Evolutionary conservation across 352 stramenopile species (phyloP), one percentile per base, ranked within the genome.

Genomic region (Globisporangium ultimum): DNA sequence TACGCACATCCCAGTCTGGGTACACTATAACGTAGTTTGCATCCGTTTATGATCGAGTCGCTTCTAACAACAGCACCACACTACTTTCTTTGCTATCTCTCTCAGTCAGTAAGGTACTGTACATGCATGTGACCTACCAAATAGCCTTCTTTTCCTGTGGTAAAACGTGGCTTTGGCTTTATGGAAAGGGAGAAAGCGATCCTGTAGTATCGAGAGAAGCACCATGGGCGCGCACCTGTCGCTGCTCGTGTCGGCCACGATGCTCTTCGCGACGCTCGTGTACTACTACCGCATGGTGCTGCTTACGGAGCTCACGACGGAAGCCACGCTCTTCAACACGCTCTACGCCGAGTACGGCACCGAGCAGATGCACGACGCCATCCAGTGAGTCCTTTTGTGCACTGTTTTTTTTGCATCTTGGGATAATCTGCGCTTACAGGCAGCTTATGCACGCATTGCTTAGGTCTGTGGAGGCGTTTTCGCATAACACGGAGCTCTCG

Each of bases 221-320:
- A 61, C 0, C 53, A 84, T 84, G 74, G 64, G 66, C 47, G 46
- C 58, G 28, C 54, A 80, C 40, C 63, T 80, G 53, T 86, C 79
- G 76, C 60, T 90, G 40, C 48, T 76, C 41, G 71, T 90, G 54
- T 79, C 75, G 54, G 54, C 69, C 20, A 74, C 65, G 57, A 90
- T 76, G 78, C 70, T 90, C 55, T 58, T 80, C 24, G 63, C 67
- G 18, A 90, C 76, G 52, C 63, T 86, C 34, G 65, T 85, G 40
- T 90, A 90, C 63, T 88, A 84, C 70, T 87, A 87, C 70, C 77
- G 72, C 56, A 87, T 86, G 72, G 78, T 89, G 43, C 63, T 88
- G 52, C 80, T 89, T 43, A 86, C 79, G 13, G 77, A 89, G 70
- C 76, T 87, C 58, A 87, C 75, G 52, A 80, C 78, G 8, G 80